Evolutionary conservation across 768 basidiomycete species (phyloP).

Genomic region (Hysterangium stoloniferum): DNA sequence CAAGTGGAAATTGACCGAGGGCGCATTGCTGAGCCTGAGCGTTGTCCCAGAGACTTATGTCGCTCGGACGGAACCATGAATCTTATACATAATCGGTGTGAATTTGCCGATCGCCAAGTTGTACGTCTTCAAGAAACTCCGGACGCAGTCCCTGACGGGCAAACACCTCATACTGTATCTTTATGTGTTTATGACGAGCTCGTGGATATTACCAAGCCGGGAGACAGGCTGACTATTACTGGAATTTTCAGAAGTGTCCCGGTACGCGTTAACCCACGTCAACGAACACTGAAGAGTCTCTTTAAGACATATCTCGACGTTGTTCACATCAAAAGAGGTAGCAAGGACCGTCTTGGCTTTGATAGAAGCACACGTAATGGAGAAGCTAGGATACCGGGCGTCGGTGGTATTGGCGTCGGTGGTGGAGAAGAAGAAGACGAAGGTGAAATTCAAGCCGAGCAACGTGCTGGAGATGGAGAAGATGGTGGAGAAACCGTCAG

Average conservation of each 20-base stretch:
- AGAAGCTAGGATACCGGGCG: constrained; percentile 59
- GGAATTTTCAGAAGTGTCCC: constrained; percentile 95
- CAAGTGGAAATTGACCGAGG: constrained; percentile 98
- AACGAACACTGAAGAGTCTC: constrained; percentile 85
- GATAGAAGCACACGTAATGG: constrained; percentile 73
- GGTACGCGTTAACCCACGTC: constrained; percentile 89
- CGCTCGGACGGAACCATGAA: constrained; percentile 83
- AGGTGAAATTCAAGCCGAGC: constrained; percentile 27
- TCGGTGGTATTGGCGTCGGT: constrained; percentile 61
- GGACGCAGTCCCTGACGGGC: constrained; percentile 95
- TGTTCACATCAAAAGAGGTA: constrained; percentile 68
- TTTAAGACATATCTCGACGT: constrained; percentile 98
- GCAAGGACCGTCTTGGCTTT: constrained; percentile 54
- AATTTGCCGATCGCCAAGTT: constrained; percentile 93
- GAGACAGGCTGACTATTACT: constrained; percentile 83
- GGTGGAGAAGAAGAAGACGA: constrained; percentile 58
- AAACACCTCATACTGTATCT: constrained; percentile 96
- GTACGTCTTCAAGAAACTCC: constrained; percentile 96
- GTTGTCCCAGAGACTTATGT: constrained; percentile 92
- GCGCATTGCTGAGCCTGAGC: constrained; percentile 86
- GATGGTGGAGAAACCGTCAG: constrained; percentile 32
- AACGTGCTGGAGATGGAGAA: constrained; percentile 26
- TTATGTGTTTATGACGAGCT: constrained; percentile 98
- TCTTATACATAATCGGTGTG: constrained; percentile 93
- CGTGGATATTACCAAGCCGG: constrained; percentile 93